Evolutionary conservation across 2,329 filamentous ascomycete genomes (phyloP).

Genomic region (Teratosphaeria gauchensis): DNA sequence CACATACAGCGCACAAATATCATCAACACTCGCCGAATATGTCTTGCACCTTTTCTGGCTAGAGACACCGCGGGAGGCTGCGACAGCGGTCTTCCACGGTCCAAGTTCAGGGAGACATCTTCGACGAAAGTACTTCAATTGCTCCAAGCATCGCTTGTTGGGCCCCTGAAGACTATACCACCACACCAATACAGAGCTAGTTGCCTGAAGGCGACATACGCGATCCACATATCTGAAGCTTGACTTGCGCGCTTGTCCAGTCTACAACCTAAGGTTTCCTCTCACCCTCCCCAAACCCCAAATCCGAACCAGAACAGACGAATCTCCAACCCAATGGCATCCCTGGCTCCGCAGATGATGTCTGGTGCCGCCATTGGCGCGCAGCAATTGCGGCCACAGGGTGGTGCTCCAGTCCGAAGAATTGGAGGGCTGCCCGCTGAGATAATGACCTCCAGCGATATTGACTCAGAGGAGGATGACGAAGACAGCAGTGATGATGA

Average conservation of each 20-base stretch:
- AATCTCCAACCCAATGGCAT: background rate
- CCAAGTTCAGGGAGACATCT: slow-evolving; percentile 24
- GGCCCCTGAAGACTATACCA: slow-evolving; percentile 9
- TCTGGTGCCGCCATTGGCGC: background rate
- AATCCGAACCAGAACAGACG: background rate
- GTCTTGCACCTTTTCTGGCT: slow-evolving; percentile 26
- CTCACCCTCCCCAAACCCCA: background rate
- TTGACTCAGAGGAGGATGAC: slow-evolving; percentile 9
- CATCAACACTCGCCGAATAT: slow-evolving; percentile 24
- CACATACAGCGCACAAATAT: slow-evolving; percentile 10
- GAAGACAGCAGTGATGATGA: slow-evolving; percentile 13
- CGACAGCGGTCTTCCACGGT: slow-evolving; percentile 22
- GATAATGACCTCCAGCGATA: background rate
- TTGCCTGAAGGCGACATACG: slow-evolving; percentile 19
- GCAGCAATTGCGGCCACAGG: background rate
- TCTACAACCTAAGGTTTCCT: background rate
- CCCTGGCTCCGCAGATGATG: background rate
- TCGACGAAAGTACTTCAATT: slow-evolving; percentile 14
- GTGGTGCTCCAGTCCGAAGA: background rate
- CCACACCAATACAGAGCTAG: slow-evolving; percentile 11
- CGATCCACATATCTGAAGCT: slow-evolving; percentile 7
- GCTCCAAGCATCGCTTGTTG: slow-evolving; percentile 14
- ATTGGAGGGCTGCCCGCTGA: background rate
- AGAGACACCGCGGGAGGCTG: slow-evolving; percentile 25
- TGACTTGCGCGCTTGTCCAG: background rate